Evolutionary conservation across 371 early-diverging fungal species (phyloP), one percentile per base, ranked within the genome.

Genomic region (Apophysomyces elegans): DNA sequence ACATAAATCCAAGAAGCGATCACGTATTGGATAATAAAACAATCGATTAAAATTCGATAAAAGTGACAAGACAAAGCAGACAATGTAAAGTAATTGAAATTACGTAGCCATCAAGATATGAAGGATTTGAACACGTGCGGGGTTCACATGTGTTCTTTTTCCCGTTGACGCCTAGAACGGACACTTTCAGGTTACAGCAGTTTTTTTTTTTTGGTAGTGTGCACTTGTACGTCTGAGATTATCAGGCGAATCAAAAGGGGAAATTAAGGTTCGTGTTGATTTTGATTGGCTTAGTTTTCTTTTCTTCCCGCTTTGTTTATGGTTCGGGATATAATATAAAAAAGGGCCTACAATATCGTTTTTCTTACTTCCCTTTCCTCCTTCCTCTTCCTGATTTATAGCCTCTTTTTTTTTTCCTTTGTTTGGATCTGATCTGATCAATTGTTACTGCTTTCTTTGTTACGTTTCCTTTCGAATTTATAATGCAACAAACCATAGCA

Each of bases 1-100:
- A n/a, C 60, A 60, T 44, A 58, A 58, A 58, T 58, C 58, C n/a
- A 58, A 37, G 39, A 58, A 58, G 13, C 58, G 58, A 58, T 8
- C 58, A 58, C 58, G 58, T 37, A 58, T 58, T 50, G 54, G 54
- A 21, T 50, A 50, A 50, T 50, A 50, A 50, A 50, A 41, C 13
- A 41, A 26, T 21, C 16, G 4, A 50, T 26, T n/a, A 5, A 5
- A 9, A 8, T 21, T 50, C 21, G 54, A 50, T 50, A 2, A 26
- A 50, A 50, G 35, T 21, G 9, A 50, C 21, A 21, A 0, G 4
- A 45, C 16, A 18, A 45, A n/a, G 46, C 46, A 45, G 13, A 45
- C n/a, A 45, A 45, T 18, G 16, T 45, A n/a, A 18, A 45, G 46
- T 13, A 45, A 11, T 45, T 26, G 3, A 26, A 7, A 45, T 45